Base-by-base conservation (phyloP, 495 filamentous ascomycete genomes). In the Cudoniella acicularis region DNA sequence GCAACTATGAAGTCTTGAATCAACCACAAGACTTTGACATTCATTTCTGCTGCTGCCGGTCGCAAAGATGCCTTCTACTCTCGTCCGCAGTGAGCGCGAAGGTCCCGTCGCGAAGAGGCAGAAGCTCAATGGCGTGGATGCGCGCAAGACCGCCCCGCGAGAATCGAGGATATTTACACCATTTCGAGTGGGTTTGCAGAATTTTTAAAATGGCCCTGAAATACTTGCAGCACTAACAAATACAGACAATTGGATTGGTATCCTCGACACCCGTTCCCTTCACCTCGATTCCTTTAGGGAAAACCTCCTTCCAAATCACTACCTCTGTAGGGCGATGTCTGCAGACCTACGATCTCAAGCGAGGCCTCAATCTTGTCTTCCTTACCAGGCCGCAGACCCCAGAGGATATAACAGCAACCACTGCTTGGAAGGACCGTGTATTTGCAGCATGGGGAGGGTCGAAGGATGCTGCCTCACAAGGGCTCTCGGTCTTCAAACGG, bases 301-400 rank as follows among this genome's bases (percentile, higher is more conserved):
- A 95, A 70, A 89, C 91, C 4, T 96, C 92, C 17, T 97, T 94
- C 70, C 94, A 99, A 67, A 89, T 99, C 71, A 97, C 94, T 13
- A 98, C 95, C 41, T 96, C 90, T 0, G 89, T 93, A 50, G 92
- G 92, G 61, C 83, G 85, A 61, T 88, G 85, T 45, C 82, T 99
- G 11, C 94, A 98, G 69, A 98, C 94, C 1, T 98, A 98, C 73
- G 94, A 98, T 69, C 75, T 98, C 51, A 89, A 86, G 64, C 85
- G 82, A 69, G 92, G 92, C 21, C 78, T 99, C 67, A 92, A 91
- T 63, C 83, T 98, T 43, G 82, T 97, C 54, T 99, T 98, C 68
- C 79, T 97, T 54, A 96, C 88, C 21, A 82, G 90, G 40, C 94
- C 95, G 10, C 87, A 91, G 70, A 97, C 92, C 0, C 92, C 92